Base-by-base conservation (phyloP, 352 stramenopile genomes). In the Phytophthora sp. region DNA sequence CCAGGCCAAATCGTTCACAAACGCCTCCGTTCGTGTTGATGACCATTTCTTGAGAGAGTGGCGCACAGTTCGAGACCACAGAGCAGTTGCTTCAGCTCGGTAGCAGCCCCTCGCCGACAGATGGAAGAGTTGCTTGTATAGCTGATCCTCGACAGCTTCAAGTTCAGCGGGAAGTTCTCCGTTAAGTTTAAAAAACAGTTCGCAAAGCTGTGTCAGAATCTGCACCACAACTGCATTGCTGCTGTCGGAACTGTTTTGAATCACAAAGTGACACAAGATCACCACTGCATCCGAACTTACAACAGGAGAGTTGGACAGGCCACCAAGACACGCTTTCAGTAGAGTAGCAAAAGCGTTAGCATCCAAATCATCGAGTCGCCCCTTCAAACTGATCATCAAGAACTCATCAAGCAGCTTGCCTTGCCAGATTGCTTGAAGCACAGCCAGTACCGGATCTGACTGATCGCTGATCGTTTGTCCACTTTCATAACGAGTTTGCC, bases 361-460 rank as follows among this genome's bases (percentile, higher is more conserved):
- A 42, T 91, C 77, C 27, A 86, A 56, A 44, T 90, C 82, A 57
- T 93, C 82, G 15, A 91, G 76, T 20, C 82, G 73, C n/a, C 80
- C 83, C 53, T 91, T 88, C 21, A 93, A 57, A 57, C 82, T 91
- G 53, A 90, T 90, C 76, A 91, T 79, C 47, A 93, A 63, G 39
- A 93, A 91, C 46, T 93, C 85, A 56, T 93, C 85, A 15, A 93
- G 55, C 11, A 93, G 42, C 27, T 93, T 93, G 20, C 85, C 83
- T 35, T 80, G 74, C 85, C 85, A 93, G 44, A 93, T 80, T 15
- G 82, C 80, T 46, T 69, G 36, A 36, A 89, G 61, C 3, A 69
- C 70, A 9, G 71, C 58, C 8, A 83, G 64, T 30, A 50, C 74
- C 11, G 38, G 49, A 44, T 71, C 39, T 2, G 33, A 46, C 46